phyloP scores from a whole-genome alignment of 495 filamentous ascomycete genomes.

The Acidiella bohemica region DNA sequence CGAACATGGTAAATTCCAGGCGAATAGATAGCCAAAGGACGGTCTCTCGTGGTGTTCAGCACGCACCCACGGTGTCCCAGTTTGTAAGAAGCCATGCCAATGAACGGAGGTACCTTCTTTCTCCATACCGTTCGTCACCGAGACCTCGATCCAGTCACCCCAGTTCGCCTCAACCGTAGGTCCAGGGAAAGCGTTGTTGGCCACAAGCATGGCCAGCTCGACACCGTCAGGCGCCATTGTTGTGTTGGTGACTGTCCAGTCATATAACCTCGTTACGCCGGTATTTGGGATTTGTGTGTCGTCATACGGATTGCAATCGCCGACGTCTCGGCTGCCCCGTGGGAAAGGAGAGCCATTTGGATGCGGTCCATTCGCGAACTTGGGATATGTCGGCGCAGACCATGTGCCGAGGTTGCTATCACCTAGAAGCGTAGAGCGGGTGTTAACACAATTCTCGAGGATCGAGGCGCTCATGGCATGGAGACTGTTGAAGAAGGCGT shows the following conservation, averaged over 20 bases:
- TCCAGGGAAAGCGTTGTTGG: slow-evolving; percentile 20
- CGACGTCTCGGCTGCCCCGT: slow-evolving; percentile 3
- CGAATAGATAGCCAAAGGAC: too few relatives aligned
- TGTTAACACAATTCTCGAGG: too few relatives aligned
- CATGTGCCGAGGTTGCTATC: slow-evolving; percentile 3
- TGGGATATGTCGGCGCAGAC: not conserved
- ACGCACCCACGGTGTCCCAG: slow-evolving; percentile 14
- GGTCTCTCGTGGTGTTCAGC: too few relatives aligned
- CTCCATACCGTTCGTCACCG: slow-evolving; percentile 28
- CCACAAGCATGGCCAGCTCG: slow-evolving; percentile 14
- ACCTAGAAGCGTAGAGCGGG: too few relatives aligned
- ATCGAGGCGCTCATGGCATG: too few relatives aligned
- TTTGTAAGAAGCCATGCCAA: slow-evolving; percentile 20
- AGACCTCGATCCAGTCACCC: slow-evolving; percentile 45
- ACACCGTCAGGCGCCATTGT: slow-evolving; percentile 22
- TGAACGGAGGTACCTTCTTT: slow-evolving; percentile 28
- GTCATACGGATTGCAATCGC: slow-evolving; percentile 21
- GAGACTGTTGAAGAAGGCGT: too few relatives aligned
- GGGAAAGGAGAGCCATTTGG: slow-evolving; percentile 12
- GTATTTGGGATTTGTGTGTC: slow-evolving; percentile 20
- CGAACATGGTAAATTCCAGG: too few relatives aligned
- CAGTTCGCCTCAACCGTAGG: slow-evolving; percentile 40
- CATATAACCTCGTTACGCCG: slow-evolving; percentile 23
- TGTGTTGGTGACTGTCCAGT: slow-evolving; percentile 23
- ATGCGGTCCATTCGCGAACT: slow-evolving; percentile 3